Evolutionary conservation across 164 flowering plant genomes (phyloP).

Genomic region (Aristolochia californica): DNA sequence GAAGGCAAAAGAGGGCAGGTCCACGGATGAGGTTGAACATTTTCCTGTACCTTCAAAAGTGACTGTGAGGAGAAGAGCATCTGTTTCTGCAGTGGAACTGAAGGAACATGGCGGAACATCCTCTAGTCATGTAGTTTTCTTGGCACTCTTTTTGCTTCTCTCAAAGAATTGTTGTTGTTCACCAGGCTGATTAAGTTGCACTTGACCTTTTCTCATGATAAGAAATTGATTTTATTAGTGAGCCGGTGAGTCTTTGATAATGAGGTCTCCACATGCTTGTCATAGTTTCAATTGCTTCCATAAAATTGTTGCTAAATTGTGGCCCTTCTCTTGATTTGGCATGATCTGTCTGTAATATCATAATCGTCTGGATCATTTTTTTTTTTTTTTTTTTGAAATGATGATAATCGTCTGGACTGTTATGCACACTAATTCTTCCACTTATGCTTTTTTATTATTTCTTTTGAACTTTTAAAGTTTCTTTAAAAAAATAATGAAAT

Average conservation of each 20-base stretch:
- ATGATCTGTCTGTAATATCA: too few species aligned
- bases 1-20: slow-evolving; percentile 80
- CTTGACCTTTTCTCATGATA: background rate
- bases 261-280: background rate
- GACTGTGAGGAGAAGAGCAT: slow-evolving; percentile 58
- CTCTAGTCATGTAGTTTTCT: background rate
- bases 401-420: too few species aligned
- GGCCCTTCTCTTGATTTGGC: too few species aligned
- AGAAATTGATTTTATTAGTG: too few species aligned
- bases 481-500: too few species aligned
- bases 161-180: background rate
- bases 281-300: background rate
- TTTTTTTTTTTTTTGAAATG: too few species aligned
- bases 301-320: background rate
- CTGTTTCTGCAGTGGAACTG: slow-evolving; percentile 39
- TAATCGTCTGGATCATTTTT: too few species aligned
- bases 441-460: too few species aligned
- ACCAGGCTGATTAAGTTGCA: background rate
- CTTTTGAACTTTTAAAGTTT: too few species aligned
- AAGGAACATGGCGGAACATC: slow-evolving; percentile 44
- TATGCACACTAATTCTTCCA: too few species aligned
- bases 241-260: too few species aligned
- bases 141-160: background rate
- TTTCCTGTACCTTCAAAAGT: slow-evolving; percentile 66
- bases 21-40: slow-evolving; percentile 69